Evolutionary conservation across 805 yeast species (phyloP), one percentile per base, ranked within the genome.

Genomic region (Metschnikowia cubensis): DNA sequence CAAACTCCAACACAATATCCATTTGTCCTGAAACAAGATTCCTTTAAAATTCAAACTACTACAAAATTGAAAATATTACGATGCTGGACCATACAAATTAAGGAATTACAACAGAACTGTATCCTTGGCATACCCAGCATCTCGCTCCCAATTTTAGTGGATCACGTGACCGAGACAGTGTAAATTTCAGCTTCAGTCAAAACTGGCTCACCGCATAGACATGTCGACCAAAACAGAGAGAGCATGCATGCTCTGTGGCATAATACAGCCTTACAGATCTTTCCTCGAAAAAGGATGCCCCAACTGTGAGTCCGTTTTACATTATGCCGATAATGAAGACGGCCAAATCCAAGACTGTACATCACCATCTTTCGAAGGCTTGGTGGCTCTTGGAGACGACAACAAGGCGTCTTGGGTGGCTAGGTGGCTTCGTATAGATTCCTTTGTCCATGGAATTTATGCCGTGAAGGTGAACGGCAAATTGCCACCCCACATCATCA

Each of bases 191-290:
- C 46, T 42, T 15, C 33, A 22, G 6, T 21, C 22, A 10, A 39
- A 15, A 15, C 20, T 25, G 10, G 20, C 18, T n/a, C 21, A 29
- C 29, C 40, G 37, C 40, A 35, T 29, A 36, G 35, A n/a, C 51
- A 74, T 74, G 78, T 73, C 85, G 13, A 71, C 80, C 34, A 80
- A 84, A 70, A 77, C 85, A 8, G 96, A 90, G 55, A 82, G 99
- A 75, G 98, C 98, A 6, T 92, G 99, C 63, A 88, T 92, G 97
- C 80, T 94, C 51, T 92, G 99, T 70, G 98, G 97, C 3, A 79
- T 92, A 48, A 88, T 92, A 49, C 96, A 89, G 62, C 82, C 96
- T 4, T 80, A 86, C 58, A 79, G 58, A 38, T 50, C 77, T 61
- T 94, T 94, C 66, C 81, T 87, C 45, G 84, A 83, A 50, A 82